Percentiles rank a stretch among this genome's conserved stretches.
These are phyloP conservation scores for Phanerochaete carnosa DNA, from an alignment of 768 basidiomycete genomes.

Conservation along the genomic window DNA sequence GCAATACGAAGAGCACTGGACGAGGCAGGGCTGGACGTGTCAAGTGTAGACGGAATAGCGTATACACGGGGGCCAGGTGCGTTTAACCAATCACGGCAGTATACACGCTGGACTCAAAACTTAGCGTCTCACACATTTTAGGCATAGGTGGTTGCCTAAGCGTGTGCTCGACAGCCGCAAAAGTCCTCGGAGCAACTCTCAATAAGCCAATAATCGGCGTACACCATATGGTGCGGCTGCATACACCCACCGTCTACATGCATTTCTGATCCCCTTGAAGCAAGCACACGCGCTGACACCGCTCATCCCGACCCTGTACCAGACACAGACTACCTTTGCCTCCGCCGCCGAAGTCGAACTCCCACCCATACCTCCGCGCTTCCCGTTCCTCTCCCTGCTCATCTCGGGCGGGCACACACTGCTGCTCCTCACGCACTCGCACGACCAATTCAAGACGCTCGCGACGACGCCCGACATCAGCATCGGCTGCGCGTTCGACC, in stretches of 20 bases:
- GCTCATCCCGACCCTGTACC: constrained; percentile 52
- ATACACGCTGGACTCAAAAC: background rate
- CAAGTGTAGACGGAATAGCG: constrained; percentile 81
- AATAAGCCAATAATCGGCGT: constrained; percentile 82
- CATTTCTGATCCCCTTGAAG: constrained; percentile 33
- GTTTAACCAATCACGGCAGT: constrained; percentile 11
- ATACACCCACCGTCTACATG: background rate
- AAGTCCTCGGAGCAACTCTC: constrained; percentile 71
- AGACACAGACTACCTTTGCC: constrained; percentile 23
- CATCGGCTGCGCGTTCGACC: constrained; percentile 82
- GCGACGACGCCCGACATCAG: constrained; percentile 74
- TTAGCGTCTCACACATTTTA: background rate
- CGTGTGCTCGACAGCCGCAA: constrained; percentile 76
- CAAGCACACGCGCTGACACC: constrained; percentile 93
- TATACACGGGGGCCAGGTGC: constrained; percentile 83
- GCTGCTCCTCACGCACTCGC: constrained; percentile 68
- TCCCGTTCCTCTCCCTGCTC: constrained; percentile 86
- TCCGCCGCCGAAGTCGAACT: constrained; percentile 93
- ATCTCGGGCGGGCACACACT: constrained; percentile 96
- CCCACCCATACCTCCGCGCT: constrained; percentile 68
- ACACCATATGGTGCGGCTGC: constrained; percentile 82
- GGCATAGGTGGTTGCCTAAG: constrained; percentile 76
- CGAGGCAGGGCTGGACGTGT: constrained; percentile 56
- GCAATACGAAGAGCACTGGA: constrained; percentile 67
- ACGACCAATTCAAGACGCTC: constrained; percentile 59